These are phyloP conservation scores for Amphirosellinia nigrospora DNA, from an alignment of 495 filamentous ascomycete species.

Conservation along the genomic window DNA sequence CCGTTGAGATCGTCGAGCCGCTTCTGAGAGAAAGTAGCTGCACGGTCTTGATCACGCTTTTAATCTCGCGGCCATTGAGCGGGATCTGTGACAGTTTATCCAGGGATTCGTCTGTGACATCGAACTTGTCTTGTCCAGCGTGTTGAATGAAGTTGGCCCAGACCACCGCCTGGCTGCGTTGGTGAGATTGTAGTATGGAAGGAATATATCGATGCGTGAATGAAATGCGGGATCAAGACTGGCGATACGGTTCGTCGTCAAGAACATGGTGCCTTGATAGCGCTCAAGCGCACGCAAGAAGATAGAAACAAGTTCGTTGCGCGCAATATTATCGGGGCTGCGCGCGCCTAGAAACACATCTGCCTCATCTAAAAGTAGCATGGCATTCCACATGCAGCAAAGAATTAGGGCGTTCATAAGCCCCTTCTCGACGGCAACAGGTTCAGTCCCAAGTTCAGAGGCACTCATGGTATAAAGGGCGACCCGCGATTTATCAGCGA, in stretches of 20 bases:
- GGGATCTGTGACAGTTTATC: background rate
- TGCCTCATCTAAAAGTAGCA: conserved; percentile 51
- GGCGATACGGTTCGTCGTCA: conserved; percentile 54
- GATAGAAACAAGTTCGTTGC: conserved; percentile 55
- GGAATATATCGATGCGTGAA: conserved; percentile 55
- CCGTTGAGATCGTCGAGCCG: conserved; percentile 22
- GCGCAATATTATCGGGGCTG: conserved; percentile 40
- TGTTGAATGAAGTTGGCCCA: conserved; percentile 36
- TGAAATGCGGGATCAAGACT: conserved; percentile 58
- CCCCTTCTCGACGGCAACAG: conserved; percentile 31
- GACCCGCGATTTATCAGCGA: conserved; percentile 46
- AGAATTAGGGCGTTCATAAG: conserved; percentile 52
- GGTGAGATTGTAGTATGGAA: conserved; percentile 47
- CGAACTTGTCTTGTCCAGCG: conserved; percentile 30
- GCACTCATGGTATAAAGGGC: conserved; percentile 38
- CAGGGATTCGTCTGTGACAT: conserved; percentile 28
- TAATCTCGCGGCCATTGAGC: background rate
- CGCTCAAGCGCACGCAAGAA: conserved; percentile 62
- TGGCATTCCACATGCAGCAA: conserved; percentile 50
- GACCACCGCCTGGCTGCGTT: conserved; percentile 34
- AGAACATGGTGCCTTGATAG: conserved; percentile 59
- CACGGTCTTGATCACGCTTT: conserved; percentile 4
- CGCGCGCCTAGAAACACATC: conserved; percentile 41
- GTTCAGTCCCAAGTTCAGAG: conserved; percentile 31
- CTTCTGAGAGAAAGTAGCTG: conserved; percentile 25